These are phyloP conservation scores for Gossypium gossypioides DNA, from an alignment of 441 rosid species.

Conservation along the genomic window DNA sequence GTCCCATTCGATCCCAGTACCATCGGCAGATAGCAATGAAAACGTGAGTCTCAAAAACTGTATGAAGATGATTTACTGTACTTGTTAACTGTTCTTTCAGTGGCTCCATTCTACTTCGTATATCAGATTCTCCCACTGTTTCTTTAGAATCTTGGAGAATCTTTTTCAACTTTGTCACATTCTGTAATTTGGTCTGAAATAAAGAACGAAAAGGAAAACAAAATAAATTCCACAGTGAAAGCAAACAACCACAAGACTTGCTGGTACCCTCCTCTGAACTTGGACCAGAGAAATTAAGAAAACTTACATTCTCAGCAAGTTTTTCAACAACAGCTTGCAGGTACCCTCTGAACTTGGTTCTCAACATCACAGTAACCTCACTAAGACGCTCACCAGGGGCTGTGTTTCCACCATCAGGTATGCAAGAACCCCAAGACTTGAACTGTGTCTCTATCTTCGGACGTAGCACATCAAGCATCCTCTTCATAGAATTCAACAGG, in stretches of 20 bases:
- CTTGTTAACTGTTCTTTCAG: conserved; percentile 71
- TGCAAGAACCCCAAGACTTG: conserved; percentile 69
- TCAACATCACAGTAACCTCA: conserved; percentile 88
- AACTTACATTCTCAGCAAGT: conserved; percentile 85
- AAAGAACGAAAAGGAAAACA: conserved; percentile 1
- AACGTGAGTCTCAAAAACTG: conserved; percentile 64
- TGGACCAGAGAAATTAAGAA: conserved; percentile 2
- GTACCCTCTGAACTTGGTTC: conserved; percentile 81
- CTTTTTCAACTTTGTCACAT: conserved; percentile 74
- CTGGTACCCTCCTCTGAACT: background rate
- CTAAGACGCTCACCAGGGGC: conserved; percentile 87
- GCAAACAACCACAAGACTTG: background rate
- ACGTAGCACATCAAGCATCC: conserved; percentile 60
- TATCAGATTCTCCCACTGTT: conserved; percentile 71
- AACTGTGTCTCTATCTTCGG: conserved; percentile 57
- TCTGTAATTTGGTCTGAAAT: conserved; percentile 63
- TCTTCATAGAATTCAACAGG: conserved; percentile 58
- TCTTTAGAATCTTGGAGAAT: conserved; percentile 88
- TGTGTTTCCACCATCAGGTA: conserved; percentile 68
- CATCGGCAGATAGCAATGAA: conserved; percentile 79
- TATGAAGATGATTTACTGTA: conserved; percentile 69
- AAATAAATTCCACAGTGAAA: background rate
- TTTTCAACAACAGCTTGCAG: conserved; percentile 89
- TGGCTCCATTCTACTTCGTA: conserved; percentile 66
- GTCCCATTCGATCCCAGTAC: conserved; percentile 96